phyloP scores from a whole-genome alignment of 305 asterid species.

The Coffea humblotiana region DNA sequence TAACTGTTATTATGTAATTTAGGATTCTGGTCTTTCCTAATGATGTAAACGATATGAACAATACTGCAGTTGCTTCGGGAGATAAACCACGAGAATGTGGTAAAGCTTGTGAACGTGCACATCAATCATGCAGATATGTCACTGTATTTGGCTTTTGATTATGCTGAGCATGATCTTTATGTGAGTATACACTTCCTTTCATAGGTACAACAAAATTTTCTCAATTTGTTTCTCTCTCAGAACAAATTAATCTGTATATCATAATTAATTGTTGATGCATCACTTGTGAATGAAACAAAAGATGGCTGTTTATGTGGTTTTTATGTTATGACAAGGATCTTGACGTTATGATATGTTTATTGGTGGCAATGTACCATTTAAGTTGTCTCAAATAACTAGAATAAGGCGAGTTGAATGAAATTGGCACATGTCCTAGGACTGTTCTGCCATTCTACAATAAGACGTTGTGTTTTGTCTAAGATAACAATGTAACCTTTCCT shows the following conservation, averaged over 20 bases:
- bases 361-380: not conserved
- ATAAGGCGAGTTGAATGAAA: not conserved
- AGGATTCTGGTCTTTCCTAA: not conserved
- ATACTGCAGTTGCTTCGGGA: slow-evolving; percentile 92
- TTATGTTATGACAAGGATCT: not conserved
- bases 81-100: slow-evolving; percentile 91
- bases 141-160: slow-evolving; percentile 94
- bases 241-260: not conserved
- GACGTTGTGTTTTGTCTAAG: not conserved
- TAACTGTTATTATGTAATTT: not conserved
- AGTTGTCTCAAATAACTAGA: not conserved
- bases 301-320: not conserved
- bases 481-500: too few relatives aligned
- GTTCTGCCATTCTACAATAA: not conserved
- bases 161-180: slow-evolving; percentile 96
- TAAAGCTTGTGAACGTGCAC: slow-evolving; percentile 96
- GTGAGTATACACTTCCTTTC: slow-evolving; percentile 52
- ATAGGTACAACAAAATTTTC: not conserved
- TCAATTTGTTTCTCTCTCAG: not conserved
- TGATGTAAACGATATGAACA: slow-evolving; percentile 4
- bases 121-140: slow-evolving; percentile 95
- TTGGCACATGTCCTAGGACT: not conserved
- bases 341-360: not conserved
- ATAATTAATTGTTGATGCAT: not conserved
- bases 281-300: not conserved